Percentiles rank a stretch among this genome's conserved stretches.
Conservation (phyloP, 139 green algal genomes). For the Micractinium sp. region DNA sequence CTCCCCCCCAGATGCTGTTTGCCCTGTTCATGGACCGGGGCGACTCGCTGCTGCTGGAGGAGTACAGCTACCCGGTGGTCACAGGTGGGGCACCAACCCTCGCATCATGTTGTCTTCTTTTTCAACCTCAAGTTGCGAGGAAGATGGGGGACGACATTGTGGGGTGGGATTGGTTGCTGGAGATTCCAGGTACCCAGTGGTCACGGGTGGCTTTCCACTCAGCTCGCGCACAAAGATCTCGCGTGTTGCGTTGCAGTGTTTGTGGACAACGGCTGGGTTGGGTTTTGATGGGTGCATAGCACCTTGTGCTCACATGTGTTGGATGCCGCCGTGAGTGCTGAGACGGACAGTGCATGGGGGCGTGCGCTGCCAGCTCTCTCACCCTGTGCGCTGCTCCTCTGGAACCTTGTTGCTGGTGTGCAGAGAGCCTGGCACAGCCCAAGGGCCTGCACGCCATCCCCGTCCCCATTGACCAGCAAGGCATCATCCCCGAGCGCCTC, state of each 20-base stretch:
- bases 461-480: conserved; percentile 63
- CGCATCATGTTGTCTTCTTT: not conserved
- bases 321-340: not conserved
- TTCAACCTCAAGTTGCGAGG: no score
- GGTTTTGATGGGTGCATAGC: no score
- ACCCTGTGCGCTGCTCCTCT: not conserved
- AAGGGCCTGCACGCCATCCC: conserved; percentile 49
- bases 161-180: conserved; percentile 21
- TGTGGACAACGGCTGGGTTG: not conserved
- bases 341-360: not conserved
- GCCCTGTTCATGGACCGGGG: conserved; percentile 62
- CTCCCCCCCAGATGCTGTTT: conserved; percentile 23
- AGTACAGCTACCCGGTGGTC: conserved; percentile 74
- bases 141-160: not conserved
- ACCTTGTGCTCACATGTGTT: not conserved
- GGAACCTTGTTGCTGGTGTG: not conserved
- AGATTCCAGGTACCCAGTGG: not conserved
- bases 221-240: no score
- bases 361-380: not conserved
- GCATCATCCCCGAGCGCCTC: conserved; percentile 64
- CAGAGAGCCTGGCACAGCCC: conserved; percentile 67
- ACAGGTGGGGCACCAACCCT: conserved; percentile 13
- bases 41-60: conserved; percentile 66
- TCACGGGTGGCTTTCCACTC: no score
- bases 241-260: not conserved